Conservation (phyloP, 208 protist species). For the Trypanosoma melophagium region DNA sequence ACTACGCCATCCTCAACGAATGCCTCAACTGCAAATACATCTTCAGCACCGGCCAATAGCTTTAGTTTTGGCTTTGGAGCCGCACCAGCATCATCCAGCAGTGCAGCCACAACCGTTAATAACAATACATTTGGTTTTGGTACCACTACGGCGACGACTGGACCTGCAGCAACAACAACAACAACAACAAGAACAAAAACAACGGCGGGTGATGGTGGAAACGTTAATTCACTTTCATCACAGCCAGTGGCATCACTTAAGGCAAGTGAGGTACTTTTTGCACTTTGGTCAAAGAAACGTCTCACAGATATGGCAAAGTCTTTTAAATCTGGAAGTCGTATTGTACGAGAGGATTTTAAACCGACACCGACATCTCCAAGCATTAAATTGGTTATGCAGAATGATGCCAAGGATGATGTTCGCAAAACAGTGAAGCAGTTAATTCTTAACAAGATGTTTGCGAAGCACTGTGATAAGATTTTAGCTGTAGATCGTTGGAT, state of each 20-base stretch:
- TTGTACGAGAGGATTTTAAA: conserved; percentile 67
- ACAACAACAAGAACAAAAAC: conserved; percentile 3
- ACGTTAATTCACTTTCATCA: conserved; percentile 3
- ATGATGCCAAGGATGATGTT: conserved; percentile 80
- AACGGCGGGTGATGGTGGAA: conserved; percentile 1
- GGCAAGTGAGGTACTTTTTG: conserved; percentile 70
- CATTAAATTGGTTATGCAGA: conserved; percentile 87
- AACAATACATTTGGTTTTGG: conserved; percentile 31
- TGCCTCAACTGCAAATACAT: neutral
- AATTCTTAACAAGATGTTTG: conserved; percentile 75
- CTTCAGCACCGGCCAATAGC: conserved; percentile 6
- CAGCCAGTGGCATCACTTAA: conserved; percentile 45
- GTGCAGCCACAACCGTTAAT: neutral
- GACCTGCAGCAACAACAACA: conserved; percentile 1
- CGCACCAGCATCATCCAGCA: conserved; percentile 9
- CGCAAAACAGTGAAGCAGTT: conserved; percentile 39
- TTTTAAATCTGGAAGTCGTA: conserved; percentile 78
- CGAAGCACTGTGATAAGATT: conserved; percentile 54
- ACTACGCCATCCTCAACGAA: conserved; percentile 1
- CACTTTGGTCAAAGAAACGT: conserved; percentile 69
- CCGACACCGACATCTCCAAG: conserved; percentile 29
- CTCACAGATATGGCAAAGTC: conserved; percentile 61
- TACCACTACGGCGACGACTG: neutral
- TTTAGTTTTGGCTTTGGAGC: conserved; percentile 44
- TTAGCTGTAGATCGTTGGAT: conserved; percentile 67